These are phyloP conservation scores for Caryopteris hybrid DNA, from an alignment of 305 asterid species.

Conservation along the genomic window DNA sequence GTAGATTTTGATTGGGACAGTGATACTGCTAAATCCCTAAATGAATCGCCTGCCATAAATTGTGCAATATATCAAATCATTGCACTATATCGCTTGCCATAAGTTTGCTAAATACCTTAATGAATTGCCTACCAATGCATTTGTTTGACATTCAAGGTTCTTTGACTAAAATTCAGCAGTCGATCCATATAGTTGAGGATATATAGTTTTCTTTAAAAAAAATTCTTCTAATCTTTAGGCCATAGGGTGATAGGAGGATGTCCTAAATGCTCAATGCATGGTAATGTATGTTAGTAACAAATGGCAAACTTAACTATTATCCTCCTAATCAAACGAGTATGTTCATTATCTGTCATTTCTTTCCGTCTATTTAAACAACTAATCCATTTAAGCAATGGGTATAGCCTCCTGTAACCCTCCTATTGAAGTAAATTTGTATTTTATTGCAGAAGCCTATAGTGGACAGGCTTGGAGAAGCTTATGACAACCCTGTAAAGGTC, in stretches of 20 bases:
- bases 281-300: background rate
- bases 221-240: background rate
- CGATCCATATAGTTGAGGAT: background rate
- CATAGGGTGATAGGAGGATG: background rate
- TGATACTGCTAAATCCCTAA: too few species aligned
- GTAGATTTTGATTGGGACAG: too few species aligned
- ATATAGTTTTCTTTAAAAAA: background rate
- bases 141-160: background rate
- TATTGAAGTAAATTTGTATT: background rate
- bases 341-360: background rate
- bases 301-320: background rate
- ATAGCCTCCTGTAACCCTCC: background rate
- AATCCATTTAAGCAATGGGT: background rate
- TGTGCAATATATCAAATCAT: too few species aligned
- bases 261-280: background rate
- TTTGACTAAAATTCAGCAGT: background rate
- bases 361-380: background rate
- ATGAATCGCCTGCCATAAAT: too few species aligned
- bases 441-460: conserved; percentile 75
- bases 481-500: conserved; percentile 76
- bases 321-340: background rate
- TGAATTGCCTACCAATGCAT: background rate
- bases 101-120: too few species aligned
- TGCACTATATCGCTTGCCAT: too few species aligned
- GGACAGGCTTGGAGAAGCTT: conserved; percentile 89